phyloP scores from a whole-genome alignment of 1,284 basidiomycete genomes.

The Farysia itapuensis region DNA sequence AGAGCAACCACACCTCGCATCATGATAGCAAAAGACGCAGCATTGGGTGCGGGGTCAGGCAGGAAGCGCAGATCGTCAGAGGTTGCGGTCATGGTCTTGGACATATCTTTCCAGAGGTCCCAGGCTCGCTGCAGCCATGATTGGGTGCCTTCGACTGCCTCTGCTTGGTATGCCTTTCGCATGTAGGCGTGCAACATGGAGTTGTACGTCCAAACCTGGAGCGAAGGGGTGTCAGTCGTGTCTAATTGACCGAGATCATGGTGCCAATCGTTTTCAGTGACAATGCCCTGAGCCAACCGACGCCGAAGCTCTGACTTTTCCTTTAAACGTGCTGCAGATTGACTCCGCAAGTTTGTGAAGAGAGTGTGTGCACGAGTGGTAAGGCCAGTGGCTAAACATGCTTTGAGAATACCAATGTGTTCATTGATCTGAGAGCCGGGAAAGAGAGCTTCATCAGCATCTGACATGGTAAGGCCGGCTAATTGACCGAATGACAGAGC shows the following conservation, averaged over 20 bases:
- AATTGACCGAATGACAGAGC: conserved; percentile 30
- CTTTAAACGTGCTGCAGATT: conserved; percentile 24
- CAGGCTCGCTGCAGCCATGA: conserved; percentile 45
- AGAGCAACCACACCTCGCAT: conserved; percentile 46
- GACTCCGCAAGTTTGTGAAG: conserved; percentile 44
- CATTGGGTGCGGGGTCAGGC: conserved; percentile 42
- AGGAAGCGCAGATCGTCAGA: conserved; percentile 16
- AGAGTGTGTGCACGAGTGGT: conserved; percentile 51
- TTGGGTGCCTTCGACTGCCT: conserved; percentile 21
- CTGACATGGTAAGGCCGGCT: conserved; percentile 34
- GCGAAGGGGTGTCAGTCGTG: conserved; percentile 19
- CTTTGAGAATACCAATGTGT: conserved; percentile 48
- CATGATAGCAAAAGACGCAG: conserved; percentile 45
- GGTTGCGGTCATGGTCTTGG: conserved; percentile 2
- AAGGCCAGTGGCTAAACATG: conserved; percentile 52
- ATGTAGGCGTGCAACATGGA: conserved; percentile 53
- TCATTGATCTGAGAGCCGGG: conserved; percentile 44
- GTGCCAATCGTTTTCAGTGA: conserved; percentile 22
- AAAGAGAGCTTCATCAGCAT: conserved; percentile 43
- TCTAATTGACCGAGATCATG: conserved; percentile 17
- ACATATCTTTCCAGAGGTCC: conserved; percentile 47
- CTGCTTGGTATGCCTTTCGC: conserved; percentile 39
- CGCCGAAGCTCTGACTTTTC: conserved; percentile 29
- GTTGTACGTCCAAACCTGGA: conserved; percentile 51
- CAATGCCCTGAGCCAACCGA: conserved; percentile 25